Evolutionary conservation across 2,329 filamentous ascomycete genomes (phyloP), one percentile per base, ranked within the genome.

Genomic region (Colletotrichum ledebouriae): DNA sequence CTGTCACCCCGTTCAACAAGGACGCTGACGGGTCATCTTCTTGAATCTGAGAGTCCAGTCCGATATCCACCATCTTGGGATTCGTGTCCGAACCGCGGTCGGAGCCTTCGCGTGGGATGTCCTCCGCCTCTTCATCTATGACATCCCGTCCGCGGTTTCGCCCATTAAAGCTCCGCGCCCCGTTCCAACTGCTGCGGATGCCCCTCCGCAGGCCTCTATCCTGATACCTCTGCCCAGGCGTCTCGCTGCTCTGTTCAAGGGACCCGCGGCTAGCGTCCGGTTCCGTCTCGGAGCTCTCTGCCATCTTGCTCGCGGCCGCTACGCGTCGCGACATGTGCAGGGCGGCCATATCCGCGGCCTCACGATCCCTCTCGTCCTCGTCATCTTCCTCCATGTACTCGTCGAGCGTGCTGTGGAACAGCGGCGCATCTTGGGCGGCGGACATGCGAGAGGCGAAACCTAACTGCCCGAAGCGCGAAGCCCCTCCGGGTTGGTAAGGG

Each of bases 311-410:
- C 13, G 91, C 90, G 13, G 94, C 93, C 76, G 98, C 95, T 67
- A 97, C 93, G 53, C 94, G 88, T 73, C 96, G 88, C 72, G 95
- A 98, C 73, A 92, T 88, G 79, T 98, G 94, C 65, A 99, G 83
- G 6, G 95, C 95, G 79, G 94, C 97, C 72, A 96, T 90, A 79
- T 98, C 96, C n/a, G 94, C 94, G 39, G 95, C 93, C 76, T 98
- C 95, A 61, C 94, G 85, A 74, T 97, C 93, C 74, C 93, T 90
- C 79, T 97, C 94, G 74, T 93, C 92, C 77, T 96, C 94, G 70
- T 98, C 95, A 71, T 98, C 94, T 76, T 97, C 93, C 79, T 98
- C 94, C 70, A 92, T 90, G 72, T 97, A 96, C 76, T 97, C 94
- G 78, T 97, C 94, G 15, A 94, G 88, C 4, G 93, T 90, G 75